Conservation (phyloP, 768 basidiomycete species). For the Boletus rex-veris region DNA sequence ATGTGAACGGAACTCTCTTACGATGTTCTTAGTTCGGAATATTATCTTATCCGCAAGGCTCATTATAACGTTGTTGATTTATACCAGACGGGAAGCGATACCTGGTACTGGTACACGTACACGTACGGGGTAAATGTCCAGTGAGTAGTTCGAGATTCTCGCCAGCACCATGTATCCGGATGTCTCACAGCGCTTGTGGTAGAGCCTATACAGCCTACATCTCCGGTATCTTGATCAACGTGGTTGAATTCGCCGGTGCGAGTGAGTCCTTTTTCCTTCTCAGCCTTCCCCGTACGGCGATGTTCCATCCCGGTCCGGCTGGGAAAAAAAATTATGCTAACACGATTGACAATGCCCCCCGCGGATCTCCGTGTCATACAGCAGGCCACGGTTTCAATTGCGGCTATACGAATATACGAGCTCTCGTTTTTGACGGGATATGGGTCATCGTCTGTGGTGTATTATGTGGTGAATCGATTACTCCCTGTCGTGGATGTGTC, state of each 20-base stretch:
- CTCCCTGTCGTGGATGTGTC: conserved; percentile 57
- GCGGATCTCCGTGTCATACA: conserved; percentile 15
- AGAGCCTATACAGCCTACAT: conserved; percentile 68
- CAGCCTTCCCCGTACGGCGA: not conserved
- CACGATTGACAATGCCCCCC: not conserved
- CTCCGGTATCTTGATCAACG: conserved; percentile 75
- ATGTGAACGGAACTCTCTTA: not conserved
- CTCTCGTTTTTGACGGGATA: conserved; percentile 87
- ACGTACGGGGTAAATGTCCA: conserved; percentile 70
- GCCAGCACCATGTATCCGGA: not conserved
- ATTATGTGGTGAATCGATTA: conserved; percentile 53
- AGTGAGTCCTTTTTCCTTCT: conserved; percentile 38
- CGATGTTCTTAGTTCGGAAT: conserved; percentile 55
- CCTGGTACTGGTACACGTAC: conserved; percentile 74
- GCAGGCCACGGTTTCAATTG: conserved; percentile 60
- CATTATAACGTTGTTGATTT: conserved; percentile 71
- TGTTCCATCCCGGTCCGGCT: not conserved
- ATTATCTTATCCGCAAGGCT: conserved; percentile 69
- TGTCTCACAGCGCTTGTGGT: not conserved
- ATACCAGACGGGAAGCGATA: conserved; percentile 52
- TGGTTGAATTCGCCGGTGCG: conserved; percentile 77
- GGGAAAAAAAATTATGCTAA: not conserved
- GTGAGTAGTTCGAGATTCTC: conserved; percentile 27
- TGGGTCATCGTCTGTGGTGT: conserved; percentile 61
- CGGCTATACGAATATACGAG: conserved; percentile 69